These are phyloP conservation scores for Ceratobasidium sp. DNA, from an alignment of 1,284 basidiomycete species.

Conservation along the genomic window DNA sequence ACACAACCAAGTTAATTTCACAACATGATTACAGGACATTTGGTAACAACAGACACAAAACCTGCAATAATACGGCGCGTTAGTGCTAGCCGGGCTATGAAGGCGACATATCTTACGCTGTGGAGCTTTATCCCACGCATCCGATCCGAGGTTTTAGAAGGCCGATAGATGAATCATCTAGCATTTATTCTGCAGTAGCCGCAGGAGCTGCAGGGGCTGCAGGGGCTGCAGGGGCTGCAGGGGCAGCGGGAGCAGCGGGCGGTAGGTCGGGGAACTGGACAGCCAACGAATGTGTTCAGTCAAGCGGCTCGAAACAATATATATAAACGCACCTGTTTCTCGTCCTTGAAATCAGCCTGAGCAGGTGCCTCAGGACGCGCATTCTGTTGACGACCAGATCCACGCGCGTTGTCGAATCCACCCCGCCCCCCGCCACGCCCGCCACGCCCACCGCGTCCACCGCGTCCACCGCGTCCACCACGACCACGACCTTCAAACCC, in stretches of 20 bases:
- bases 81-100: background rate
- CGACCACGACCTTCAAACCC: conserved; percentile 19
- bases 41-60: conserved; percentile 16
- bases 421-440: conserved; percentile 34
- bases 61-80: conserved; percentile 3
- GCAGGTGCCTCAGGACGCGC: background rate
- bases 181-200: background rate
- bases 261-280: conserved; percentile 36
- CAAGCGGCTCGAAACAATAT: background rate
- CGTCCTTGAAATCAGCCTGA: conserved; percentile 26
- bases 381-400: conserved; percentile 48
- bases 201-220: too few relatives aligned
- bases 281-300: background rate
- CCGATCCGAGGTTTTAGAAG: background rate
- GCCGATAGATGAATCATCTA: too few relatives aligned
- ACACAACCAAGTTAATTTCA: conserved; percentile 10
- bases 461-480: conserved; percentile 1
- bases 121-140: conserved; percentile 1
- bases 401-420: conserved; percentile 57
- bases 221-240: too few relatives aligned
- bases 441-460: conserved; percentile 3
- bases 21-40: background rate
- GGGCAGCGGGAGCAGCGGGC: background rate
- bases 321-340: conserved; percentile 24
- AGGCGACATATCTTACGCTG: conserved; percentile 3